These are phyloP conservation scores for Biscogniauxia sp. DNA, from an alignment of 2,329 filamentous ascomycete species.

Conservation along the genomic window DNA sequence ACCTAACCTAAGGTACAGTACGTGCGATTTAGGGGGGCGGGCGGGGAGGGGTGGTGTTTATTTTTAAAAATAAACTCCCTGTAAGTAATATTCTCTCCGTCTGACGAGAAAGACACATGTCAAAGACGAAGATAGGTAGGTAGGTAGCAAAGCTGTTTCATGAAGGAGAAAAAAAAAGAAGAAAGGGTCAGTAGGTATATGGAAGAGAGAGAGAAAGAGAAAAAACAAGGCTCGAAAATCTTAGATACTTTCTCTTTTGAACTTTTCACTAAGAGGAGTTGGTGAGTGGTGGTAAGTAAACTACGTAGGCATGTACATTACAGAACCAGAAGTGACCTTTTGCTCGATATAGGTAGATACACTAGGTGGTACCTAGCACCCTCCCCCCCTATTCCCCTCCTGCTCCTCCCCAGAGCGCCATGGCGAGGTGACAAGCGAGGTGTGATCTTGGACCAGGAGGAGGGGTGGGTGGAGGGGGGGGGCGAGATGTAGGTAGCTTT, in stretches of 20 bases:
- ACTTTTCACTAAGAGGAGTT: background rate
- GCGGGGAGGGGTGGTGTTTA: too few species aligned
- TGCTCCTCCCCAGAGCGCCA: background rate
- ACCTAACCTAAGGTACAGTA: too few species aligned
- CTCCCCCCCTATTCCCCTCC: background rate
- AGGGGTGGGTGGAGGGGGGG: too few species aligned
- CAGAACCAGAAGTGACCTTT: background rate
- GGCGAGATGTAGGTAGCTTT: conserved; percentile 6
- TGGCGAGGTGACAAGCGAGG: background rate
- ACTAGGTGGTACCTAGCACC: too few species aligned
- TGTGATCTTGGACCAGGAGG: conserved; percentile 5
- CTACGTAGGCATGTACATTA: too few species aligned
- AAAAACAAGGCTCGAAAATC: background rate
- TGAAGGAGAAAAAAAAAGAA: too few species aligned
- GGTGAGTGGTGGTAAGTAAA: background rate
- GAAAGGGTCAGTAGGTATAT: background rate
- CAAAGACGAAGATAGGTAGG: background rate
- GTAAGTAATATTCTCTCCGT: background rate
- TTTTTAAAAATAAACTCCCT: background rate
- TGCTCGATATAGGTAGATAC: background rate
- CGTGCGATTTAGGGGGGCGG: too few species aligned
- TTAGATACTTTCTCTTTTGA: background rate
- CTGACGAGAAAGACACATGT: background rate
- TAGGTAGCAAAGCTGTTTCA: too few species aligned
- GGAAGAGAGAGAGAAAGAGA: background rate